phyloP scores from a whole-genome alignment of 176 grass and related monocot genomes.

The Carex myosuroides region DNA sequence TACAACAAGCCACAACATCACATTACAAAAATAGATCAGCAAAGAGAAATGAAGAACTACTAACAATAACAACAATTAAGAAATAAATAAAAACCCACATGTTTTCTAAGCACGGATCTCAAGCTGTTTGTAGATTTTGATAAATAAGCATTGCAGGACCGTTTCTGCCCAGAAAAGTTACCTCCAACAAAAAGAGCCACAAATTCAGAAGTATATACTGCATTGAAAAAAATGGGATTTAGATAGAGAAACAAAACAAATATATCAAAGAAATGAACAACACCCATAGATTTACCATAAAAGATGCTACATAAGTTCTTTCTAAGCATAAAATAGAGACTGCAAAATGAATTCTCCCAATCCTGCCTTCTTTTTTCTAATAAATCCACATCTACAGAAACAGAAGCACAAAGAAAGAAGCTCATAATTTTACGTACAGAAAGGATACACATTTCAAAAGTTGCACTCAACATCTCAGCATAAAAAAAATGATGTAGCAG shows the following conservation, averaged over 20 bases:
- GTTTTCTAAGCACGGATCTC: constrained; percentile 68
- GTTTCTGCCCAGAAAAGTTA: constrained; percentile 33
- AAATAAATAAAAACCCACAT: constrained; percentile 44
- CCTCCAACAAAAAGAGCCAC: constrained; percentile 68
- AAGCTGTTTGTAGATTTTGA: constrained; percentile 80
- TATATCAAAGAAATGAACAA: not conserved
- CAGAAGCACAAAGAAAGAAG: constrained; percentile 1
- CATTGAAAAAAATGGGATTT: constrained; percentile 1
- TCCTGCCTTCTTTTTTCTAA: constrained; percentile 60
- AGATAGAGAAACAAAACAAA: constrained; percentile 18
- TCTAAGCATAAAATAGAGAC: constrained; percentile 85
- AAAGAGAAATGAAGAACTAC: not conserved
- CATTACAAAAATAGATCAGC: not conserved
- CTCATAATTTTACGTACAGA: not conserved
- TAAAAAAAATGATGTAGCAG: not conserved
- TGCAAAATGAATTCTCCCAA: constrained; percentile 82
- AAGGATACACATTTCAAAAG: not conserved
- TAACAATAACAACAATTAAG: not conserved
- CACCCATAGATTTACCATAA: constrained; percentile 60
- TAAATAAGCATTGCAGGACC: constrained; percentile 68
- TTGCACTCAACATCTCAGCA: not conserved
- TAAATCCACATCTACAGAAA: constrained; percentile 59
- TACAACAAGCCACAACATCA: constrained; percentile 23
- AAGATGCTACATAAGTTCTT: constrained; percentile 72
- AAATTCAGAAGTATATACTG: constrained; percentile 89